Evolutionary conservation across 164 flowering plant species (phyloP).

Genomic region (Berberis vulgaris): DNA sequence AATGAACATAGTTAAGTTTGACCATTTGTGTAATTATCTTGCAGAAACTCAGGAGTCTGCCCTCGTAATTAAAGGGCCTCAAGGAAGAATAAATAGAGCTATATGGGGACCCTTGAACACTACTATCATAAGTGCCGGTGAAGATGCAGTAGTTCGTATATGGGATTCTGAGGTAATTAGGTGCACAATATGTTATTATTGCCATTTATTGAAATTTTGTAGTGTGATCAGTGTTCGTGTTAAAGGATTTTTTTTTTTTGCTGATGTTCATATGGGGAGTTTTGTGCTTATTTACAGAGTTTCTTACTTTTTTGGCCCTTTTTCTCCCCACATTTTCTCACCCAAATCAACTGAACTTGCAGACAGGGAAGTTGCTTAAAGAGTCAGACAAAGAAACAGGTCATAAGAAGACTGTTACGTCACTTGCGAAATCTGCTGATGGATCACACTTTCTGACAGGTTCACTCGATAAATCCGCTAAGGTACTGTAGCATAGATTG

Average conservation of each 20-base stretch:
- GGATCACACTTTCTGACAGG: conserved; percentile 84
- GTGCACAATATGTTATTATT: background rate
- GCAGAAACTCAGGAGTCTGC: conserved; percentile 70
- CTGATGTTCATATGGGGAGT: no score
- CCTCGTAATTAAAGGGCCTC: conserved; percentile 64
- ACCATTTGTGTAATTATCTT: conserved; percentile 7
- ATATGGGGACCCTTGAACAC: conserved; percentile 90
- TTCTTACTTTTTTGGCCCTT: no score
- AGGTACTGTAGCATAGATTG: conserved; percentile 26
- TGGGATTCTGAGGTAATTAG: conserved; percentile 87
- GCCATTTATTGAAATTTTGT: background rate
- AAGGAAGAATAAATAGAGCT: conserved; percentile 85
- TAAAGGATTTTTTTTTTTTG: background rate
- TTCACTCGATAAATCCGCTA: conserved; percentile 88
- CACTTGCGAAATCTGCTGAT: conserved; percentile 68
- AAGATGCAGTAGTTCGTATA: conserved; percentile 76
- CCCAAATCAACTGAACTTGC: conserved; percentile 10
- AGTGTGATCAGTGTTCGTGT: background rate
- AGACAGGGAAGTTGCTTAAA: conserved; percentile 86
- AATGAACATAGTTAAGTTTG: no score
- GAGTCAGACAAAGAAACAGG: conserved; percentile 74
- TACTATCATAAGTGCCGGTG: conserved; percentile 86
- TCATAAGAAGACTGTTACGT: conserved; percentile 72
- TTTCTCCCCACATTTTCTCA: background rate
- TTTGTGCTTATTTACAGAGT: no score